phyloP scores from a whole-genome alignment of 805 yeast species.

The Zygosaccharomyces siamensis region DNA sequence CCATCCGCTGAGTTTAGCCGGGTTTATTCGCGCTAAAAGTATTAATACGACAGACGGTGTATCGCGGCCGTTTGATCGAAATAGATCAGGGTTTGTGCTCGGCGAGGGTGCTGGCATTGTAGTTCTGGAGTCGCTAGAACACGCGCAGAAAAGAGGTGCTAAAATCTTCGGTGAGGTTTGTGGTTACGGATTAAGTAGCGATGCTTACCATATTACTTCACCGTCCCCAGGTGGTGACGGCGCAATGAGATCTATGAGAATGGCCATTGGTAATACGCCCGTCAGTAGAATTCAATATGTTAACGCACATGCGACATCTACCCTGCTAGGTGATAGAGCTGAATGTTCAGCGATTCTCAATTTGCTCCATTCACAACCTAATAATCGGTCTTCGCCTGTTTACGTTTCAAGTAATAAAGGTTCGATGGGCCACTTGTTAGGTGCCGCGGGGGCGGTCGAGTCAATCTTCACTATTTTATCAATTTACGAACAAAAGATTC shows the following conservation, averaged over 20 bases:
- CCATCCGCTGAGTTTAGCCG: slow-evolving; percentile 83
- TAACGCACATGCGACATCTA: slow-evolving; percentile 97
- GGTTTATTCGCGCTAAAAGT: slow-evolving; percentile 86
- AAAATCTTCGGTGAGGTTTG: slow-evolving; percentile 71
- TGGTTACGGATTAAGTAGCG: slow-evolving; percentile 91
- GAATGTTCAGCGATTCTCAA: slow-evolving; percentile 68
- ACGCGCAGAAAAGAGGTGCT: slow-evolving; percentile 62
- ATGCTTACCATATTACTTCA: slow-evolving; percentile 89
- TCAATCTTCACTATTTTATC: slow-evolving; percentile 75
- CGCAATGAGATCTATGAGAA: slow-evolving; percentile 74
- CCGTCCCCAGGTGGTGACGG: slow-evolving; percentile 82
- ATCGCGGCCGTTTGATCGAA: slow-evolving; percentile 80
- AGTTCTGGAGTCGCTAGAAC: slow-evolving; percentile 69
- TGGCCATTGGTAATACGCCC: slow-evolving; percentile 57
- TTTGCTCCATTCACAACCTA: slow-evolving; percentile 22
- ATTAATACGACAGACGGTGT: slow-evolving; percentile 60
- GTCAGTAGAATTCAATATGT: slow-evolving; percentile 61
- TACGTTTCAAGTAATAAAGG: slow-evolving; percentile 83
- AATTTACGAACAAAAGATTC: slow-evolving; percentile 50
- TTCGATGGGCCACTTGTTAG: slow-evolving; percentile 87
- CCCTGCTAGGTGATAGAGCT: slow-evolving; percentile 81
- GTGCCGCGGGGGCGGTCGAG: slow-evolving; percentile 96
- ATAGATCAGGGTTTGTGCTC: slow-evolving; percentile 81
- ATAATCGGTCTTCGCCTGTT: slow-evolving; percentile 19
- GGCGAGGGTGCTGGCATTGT: slow-evolving; percentile 91